Conservation (phyloP, 169 alveolate genomes). For the Cryptosporidium muris region DNA sequence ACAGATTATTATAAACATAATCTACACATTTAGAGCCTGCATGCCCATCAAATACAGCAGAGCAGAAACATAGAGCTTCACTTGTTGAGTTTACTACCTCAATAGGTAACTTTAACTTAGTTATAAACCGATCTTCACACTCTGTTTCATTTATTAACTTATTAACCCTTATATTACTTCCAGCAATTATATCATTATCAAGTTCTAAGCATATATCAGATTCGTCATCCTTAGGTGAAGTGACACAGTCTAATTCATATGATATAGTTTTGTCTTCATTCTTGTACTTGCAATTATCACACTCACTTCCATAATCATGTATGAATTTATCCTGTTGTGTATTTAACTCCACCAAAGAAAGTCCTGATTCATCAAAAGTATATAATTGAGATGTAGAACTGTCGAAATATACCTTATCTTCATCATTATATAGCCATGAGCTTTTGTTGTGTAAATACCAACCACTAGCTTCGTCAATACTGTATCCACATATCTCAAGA, state of each 20-base stretch:
- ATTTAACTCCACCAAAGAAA: constrained; percentile 31
- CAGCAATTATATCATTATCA: constrained; percentile 50
- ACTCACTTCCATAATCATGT: no score
- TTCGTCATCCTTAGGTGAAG: not conserved
- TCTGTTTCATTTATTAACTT: constrained; percentile 5
- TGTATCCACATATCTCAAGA: not conserved
- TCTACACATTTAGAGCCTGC: constrained; percentile 59
- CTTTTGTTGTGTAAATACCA: constrained; percentile 44
- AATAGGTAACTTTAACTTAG: constrained; percentile 14
- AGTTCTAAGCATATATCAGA: constrained; percentile 1
- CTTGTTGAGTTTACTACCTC: not conserved
- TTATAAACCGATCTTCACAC: constrained; percentile 69
- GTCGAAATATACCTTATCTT: constrained; percentile 34
- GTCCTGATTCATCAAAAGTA: constrained; percentile 15
- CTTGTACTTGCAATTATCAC: not conserved
- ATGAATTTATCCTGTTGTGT: not conserved
- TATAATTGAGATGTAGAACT: constrained; percentile 41
- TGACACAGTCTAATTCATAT: not conserved
- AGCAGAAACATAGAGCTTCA: not conserved
- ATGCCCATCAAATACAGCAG: constrained; percentile 65
- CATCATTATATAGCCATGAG: constrained; percentile 23
- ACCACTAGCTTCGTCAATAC: constrained; percentile 55
- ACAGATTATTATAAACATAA: constrained; percentile 25
- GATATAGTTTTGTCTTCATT: constrained; percentile 27
- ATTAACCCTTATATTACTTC: constrained; percentile 51